Evolutionary conservation across 2,329 filamentous ascomycete genomes (phyloP), one percentile per base, ranked within the genome.

Genomic region (Fusarium pilosicola): DNA sequence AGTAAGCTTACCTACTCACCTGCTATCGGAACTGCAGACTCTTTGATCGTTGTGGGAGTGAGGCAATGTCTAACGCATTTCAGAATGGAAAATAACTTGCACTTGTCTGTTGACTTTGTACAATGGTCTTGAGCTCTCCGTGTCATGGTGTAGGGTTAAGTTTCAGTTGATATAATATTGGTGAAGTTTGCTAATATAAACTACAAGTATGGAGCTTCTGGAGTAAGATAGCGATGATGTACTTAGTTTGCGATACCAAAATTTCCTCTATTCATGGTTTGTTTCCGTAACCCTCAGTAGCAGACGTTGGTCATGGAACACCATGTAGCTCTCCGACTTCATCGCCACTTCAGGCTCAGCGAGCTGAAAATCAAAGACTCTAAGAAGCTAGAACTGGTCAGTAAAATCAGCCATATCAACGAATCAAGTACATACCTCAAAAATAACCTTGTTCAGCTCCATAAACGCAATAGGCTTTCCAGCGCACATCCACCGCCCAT

Each of bases 391-490:
- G 14, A 0, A n/a, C 8, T 9, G 3, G 7, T 59, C 17, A 63
- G 61, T 6, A 17, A 4, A 2, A 0, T 39, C 2, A 13, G 0
- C 2, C 1, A 18, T 1, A 17, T 1, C 7, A 3, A 1, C 0
- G 1, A 7, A 0, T 41, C 13, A 1, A 10, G 22, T 3, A 52
- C 6, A 26, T 45, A 61, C 62, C 56, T 65, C 62, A 26, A 65
- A 61, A 1, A 65, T 26, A 3, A 52, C 38, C 6, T 62, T 65
- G 32, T 65, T 51, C 7, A 65, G n/a, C 4, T 65, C 62, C 55
- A 65, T 52, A 4, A 61, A 51, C 2, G 62, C 36, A 6, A 65
- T 52, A 1, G 55, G 56, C 24, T 51, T 61, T 13, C 62, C 62
- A 24, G 45, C 45, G 4, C 62, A 65, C 34, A 44, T 42, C 62